Evolutionary conservation across 257 asterid genomes (phyloP), one percentile per base, ranked within the genome.

Genomic region (Scutellaria galericulata): DNA sequence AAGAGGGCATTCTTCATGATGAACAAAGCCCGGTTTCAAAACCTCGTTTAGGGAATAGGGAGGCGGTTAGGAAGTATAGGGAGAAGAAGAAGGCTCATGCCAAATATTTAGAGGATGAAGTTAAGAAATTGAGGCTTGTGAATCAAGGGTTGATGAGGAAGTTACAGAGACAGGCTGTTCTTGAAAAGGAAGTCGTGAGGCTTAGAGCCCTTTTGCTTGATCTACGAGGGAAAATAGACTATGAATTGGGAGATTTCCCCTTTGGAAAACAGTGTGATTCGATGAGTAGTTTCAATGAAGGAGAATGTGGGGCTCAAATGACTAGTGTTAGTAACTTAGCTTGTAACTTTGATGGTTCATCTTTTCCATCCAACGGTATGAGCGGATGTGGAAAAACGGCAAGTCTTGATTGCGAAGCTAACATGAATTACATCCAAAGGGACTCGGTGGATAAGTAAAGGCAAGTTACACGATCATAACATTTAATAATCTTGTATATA

Each of bases 1-100:
- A 70, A 5, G 77, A 78, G 11, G 37, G 37, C 37, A 4, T 31
- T 31, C 37, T 31, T 31, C 37, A 4, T 31, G 66, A 66, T 6
- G 57, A 57, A 24, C 52, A 47, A 18, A 64, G 50, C 52, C 78
- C 75, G 5, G 73, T 15, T 13, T 70, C 77, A 48, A 80, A 72
- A 27, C 76, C 68, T 2, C 78, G 85, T 1, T 64, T 45, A 15
- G 88, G 93, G 20, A 89, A 89, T 60, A 75, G 87, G 67, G 93
- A 85, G 62, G 96, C 96, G 3, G 96, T 89, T 56, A 75, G 84
- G 65, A 89, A 84, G 81, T 89, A 89, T 50, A 60, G 90, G 60
- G 90, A 84, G 93, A 89, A 89, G 88, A 85, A 82, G 64, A 89
- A 87, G 81, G 93, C 96, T 1, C 87, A 82, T 10, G 64, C 83